Base-by-base conservation (phyloP, 345 rosid species). In the Erucastrum elatum region DNA sequence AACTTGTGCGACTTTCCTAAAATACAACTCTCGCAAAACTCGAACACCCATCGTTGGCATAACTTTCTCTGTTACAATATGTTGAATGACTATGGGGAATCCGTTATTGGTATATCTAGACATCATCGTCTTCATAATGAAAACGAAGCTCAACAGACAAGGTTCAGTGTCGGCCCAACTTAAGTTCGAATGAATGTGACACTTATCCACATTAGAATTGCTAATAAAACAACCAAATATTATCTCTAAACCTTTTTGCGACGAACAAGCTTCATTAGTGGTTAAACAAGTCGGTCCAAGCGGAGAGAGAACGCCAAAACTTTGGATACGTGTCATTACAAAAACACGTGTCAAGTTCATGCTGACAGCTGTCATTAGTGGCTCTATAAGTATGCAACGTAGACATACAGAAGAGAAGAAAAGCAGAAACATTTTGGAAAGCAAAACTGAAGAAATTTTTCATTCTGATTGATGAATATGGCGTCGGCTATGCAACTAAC, bases 401-500 rank as follows among this genome's bases (percentile, higher is more conserved):
- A 37, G 60, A 16, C 21, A 61, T 13, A 29, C 30, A 37, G 16
- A 27, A 26, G 21, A 58, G 13, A 71, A 60, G 3, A 46, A 16
- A 16, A 16, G 1, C 35, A 31, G 16, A 41, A 13, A 37, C 21
- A 76, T 21, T 46, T 68, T 31, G 7, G 6, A 76, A 21, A 59
- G 34, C 61, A 6, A 59, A 68, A 16, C 16, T 60, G 35, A 21
- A 68, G 56, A 68, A 41, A 72, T 60, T 72, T 68, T 59, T 1
- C 0, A 26, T n/a, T 34, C 34, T 46, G 15, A 61, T 74, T 74
- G 71, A 68, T 62, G 4, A 74, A 74, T 2, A 79, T 79, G 82
- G 78, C 71, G 49, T 61, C 82, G 21, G 71, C 78, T 51, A 68
- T 68, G 78, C 82, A 68, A 74, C 12, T 74, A 68, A 79, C 82